Percentiles rank a stretch among this genome's conserved stretches.
Evolutionary conservation across 805 yeast species (phyloP).

Genomic region (Cyberlindnera saturnus): DNA sequence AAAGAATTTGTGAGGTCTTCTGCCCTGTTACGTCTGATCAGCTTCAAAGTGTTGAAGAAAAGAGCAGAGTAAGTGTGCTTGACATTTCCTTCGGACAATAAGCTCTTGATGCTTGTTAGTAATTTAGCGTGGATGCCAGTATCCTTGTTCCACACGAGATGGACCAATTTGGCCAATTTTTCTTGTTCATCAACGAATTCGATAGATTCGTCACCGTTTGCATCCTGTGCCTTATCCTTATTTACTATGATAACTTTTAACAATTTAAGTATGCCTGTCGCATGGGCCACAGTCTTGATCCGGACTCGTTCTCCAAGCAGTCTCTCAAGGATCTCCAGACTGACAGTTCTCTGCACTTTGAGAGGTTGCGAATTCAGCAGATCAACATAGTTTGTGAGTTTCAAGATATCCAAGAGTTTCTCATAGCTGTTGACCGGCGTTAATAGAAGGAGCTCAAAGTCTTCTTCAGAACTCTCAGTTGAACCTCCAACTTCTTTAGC

Average conservation of each 20-base stretch:
- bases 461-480: conserved; percentile 26
- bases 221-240: conserved; percentile 19
- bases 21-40: conserved; percentile 43
- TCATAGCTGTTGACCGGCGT: conserved; percentile 41
- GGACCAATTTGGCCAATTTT: conserved; percentile 62
- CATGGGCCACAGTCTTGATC: conserved; percentile 40
- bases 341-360: conserved; percentile 48
- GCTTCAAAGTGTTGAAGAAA: conserved; percentile 51
- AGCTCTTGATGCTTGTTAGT: conserved; percentile 38
- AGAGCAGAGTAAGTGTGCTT: conserved; percentile 73
- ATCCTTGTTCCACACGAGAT: conserved; percentile 49
- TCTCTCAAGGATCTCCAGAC: conserved; percentile 56
- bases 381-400: conserved; percentile 43
- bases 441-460: conserved; percentile 41
- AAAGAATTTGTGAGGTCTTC: conserved; percentile 25
- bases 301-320: conserved; percentile 36
- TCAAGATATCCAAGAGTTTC: conserved; percentile 28
- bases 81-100: conserved; percentile 52
- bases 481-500: conserved; percentile 29
- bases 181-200: conserved; percentile 47
- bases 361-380: conserved; percentile 49
- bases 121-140: conserved; percentile 39
- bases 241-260: conserved; percentile 46
- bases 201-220: conserved; percentile 22
- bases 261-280: conserved; percentile 53